Evolutionary conservation across 106 monocot species (phyloP).

Genomic region (Vanilla planifolia): DNA sequence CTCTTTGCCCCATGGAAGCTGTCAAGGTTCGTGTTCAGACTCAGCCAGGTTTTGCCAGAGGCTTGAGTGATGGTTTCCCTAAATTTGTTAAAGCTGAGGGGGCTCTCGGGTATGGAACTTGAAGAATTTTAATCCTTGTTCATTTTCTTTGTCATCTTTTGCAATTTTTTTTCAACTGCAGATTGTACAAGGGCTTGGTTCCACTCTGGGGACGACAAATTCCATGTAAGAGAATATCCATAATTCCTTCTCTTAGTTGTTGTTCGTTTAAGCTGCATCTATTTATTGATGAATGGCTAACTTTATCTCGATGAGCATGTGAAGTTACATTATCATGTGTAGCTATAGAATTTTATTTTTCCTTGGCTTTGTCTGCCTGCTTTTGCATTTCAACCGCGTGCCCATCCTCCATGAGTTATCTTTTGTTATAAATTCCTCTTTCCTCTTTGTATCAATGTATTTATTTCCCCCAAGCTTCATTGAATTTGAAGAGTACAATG

Average conservation of each 20-base stretch:
- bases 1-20: conserved; percentile 45
- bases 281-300: background rate
- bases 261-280: background rate
- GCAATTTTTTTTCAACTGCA: conserved; percentile 2
- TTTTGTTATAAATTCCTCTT: background rate
- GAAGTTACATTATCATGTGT: no score
- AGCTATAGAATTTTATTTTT: no score
- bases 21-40: conserved; percentile 40
- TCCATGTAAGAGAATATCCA: conserved; percentile 25
- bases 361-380: background rate
- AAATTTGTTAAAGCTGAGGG: conserved; percentile 30
- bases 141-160: background rate
- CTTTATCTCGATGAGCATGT: background rate
- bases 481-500: no score
- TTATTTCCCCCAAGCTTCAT: no score
- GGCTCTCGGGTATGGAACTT: conserved; percentile 11
- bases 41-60: conserved; percentile 35
- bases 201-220: conserved; percentile 47
- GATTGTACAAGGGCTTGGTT: conserved; percentile 37
- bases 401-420: background rate
- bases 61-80: conserved; percentile 28
- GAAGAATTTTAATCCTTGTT: background rate
- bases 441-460: no score
- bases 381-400: background rate
- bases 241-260: background rate